These are phyloP conservation scores for Boehmeria nivea DNA, from an alignment of 306 rosid species.

Conservation along the genomic window DNA sequence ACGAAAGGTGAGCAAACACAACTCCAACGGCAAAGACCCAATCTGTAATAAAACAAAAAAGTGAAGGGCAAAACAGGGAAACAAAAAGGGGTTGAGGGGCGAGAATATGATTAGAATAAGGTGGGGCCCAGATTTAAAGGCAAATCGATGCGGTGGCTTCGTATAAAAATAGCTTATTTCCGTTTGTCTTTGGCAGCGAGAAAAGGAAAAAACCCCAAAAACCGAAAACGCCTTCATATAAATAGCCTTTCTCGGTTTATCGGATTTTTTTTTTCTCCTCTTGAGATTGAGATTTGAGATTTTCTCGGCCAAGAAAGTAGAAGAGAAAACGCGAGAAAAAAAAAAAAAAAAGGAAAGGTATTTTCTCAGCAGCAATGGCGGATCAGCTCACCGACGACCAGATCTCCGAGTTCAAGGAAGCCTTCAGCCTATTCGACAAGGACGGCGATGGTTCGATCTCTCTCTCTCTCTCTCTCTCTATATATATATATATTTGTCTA, in stretches of 20 bases:
- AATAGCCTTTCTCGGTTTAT: not conserved
- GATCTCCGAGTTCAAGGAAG: slow-evolving; percentile 86
- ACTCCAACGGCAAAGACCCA: no score
- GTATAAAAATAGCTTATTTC: not conserved
- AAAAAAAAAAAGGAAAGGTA: not conserved
- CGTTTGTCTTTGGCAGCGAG: not conserved
- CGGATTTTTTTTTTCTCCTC: not conserved
- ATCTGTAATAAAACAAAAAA: not conserved
- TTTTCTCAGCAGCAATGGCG: slow-evolving; percentile 42
- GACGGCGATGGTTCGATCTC: slow-evolving; percentile 62
- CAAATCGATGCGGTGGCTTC: slow-evolving; percentile 8
- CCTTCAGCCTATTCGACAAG: slow-evolving; percentile 75
- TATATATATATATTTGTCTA: not conserved
- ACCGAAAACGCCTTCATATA: not conserved
- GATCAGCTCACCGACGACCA: slow-evolving; percentile 80
- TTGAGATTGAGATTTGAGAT: not conserved
- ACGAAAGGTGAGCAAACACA: no score
- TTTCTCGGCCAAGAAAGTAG: not conserved
- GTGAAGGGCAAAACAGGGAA: not conserved
- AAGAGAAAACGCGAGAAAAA: not conserved
- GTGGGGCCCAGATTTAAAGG: slow-evolving; percentile 1
- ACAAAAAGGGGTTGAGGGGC: no score
- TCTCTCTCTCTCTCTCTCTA: slow-evolving; percentile 2
- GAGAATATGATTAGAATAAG: not conserved
- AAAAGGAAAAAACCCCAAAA: not conserved